Evolutionary conservation across 108 stramenopile species (phyloP), one percentile per base, ranked within the genome.

Genomic region (Cylindrotheca fusiformis): DNA sequence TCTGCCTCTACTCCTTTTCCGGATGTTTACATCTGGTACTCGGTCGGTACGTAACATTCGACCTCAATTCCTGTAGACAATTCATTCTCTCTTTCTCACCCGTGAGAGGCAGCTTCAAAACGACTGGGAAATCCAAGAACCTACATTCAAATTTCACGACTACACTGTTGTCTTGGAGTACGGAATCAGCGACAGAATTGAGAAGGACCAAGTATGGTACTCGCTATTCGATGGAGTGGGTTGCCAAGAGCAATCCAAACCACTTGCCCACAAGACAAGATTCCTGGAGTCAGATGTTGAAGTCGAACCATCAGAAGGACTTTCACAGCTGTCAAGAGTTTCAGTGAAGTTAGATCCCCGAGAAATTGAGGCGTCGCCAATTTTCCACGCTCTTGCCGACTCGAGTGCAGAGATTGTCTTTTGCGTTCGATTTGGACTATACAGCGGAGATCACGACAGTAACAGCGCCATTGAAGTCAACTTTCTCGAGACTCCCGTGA

Each of bases 351-450:
- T 58, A n/a, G 36, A 19, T 41, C 36, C 57, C 5, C 41, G 2
- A 2, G 3, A 3, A 19, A 19, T 58, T 1, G 20, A 3, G 26
- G 17, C 12, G 19, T 58, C 57, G 6, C 3, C 22, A 41, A 32
- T 58, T 21, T 58, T 45, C 21, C 22, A 4, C 25, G 36, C 27
- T n/a, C 25, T 45, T 19, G 57, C 41, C 8, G 33, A 58, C 17
- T 36, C 41, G 5, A 41, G 30, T 21, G 57, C n/a, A 44, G 22
- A 18, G 3, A 24, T 58, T 21, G 57, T 45, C 25, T 58, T 30
- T 41, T 58, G 57, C 24, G 36, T 58, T 8, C 57, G 57, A 12
- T 58, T 58, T 30, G 26, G 57, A 45, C 23, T 41, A 26, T 58
- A 58, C 20, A 58, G 45, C 36, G 30, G 23, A 0, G 31, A 32